Base-by-base conservation (phyloP, 768 basidiomycete genomes). In the Russula abietina region DNA sequence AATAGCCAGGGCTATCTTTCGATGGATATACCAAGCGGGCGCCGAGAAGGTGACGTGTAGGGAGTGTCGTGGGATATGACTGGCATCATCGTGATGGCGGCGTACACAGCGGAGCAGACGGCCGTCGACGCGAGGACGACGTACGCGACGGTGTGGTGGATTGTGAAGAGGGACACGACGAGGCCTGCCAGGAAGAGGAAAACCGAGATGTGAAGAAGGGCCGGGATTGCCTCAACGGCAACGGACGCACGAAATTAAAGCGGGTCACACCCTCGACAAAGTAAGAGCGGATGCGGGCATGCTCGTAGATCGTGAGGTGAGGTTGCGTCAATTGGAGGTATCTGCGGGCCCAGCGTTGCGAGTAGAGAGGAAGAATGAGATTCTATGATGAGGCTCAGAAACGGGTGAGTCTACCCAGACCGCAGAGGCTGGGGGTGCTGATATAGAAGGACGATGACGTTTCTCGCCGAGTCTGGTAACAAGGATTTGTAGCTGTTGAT, bases 401-500 rank as follows among this genome's bases (percentile, higher is more conserved):
- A 61, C 63, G 16, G 61, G 60, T 24, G 32, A 49, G 28, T 56
- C 61, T 16, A 64, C 48, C 48, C 45, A 55, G 33, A 61, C 5
- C 4, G 59, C 63, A 17, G 58, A 61, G 2, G 30, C n/a, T 11
- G 62, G 12, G 2, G 63, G 59, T 28, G n/a, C 24, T 9, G 46
- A 28, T 26, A 12, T 28, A 66, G 57, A n/a, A 50, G 54, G 30
- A 33, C 7, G 57, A 65, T 57, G 1, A 52, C 28, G 4, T 52
- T 45, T 19, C 22, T 14, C 8, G 52, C 62, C 3, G 57, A 32
- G 17, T 66, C 63, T 7, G 65, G 65, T 16, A 49, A 32, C 28
- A 67, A 32, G 1, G 24, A 28, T 26, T 66, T 67, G 38, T 61
- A 67, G 17, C 64, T 61, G n/a, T 67, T 64, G 48, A 61, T 19